Conservation (phyloP, 345 rosid species). For the Mercurialis annua region DNA sequence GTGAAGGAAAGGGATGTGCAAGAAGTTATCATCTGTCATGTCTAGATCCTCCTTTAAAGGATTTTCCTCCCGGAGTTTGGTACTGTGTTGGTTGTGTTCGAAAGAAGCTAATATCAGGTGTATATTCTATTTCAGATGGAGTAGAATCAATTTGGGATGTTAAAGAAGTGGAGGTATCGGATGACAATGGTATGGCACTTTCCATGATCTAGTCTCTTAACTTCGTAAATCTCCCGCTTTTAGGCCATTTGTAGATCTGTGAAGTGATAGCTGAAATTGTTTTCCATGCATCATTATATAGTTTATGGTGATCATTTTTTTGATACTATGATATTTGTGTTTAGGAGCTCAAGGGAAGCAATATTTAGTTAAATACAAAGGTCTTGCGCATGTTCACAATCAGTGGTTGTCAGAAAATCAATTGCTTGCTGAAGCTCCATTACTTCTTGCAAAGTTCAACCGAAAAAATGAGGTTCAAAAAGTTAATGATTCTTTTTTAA, state of each 20-base stretch:
- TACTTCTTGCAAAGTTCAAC: constrained; percentile 39
- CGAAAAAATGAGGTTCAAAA: constrained; percentile 36
- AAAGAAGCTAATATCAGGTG: constrained; percentile 45
- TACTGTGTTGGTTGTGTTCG: constrained; percentile 39
- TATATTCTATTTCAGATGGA: constrained; percentile 43
- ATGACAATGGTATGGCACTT: constrained; percentile 35
- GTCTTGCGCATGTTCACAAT: constrained; percentile 61
- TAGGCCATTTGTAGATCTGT: background rate
- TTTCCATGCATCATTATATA: background rate
- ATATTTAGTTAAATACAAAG: constrained; percentile 49
- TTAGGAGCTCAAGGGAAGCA: constrained; percentile 35
- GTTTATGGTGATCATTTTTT: background rate
- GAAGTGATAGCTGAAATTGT: constrained; percentile 2
- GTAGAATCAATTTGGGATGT: constrained; percentile 52
- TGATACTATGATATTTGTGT: constrained; percentile 13
- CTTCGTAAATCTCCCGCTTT: background rate
- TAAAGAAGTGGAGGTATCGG: constrained; percentile 33
- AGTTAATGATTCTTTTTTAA: background rate
- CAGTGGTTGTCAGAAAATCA: constrained; percentile 46
- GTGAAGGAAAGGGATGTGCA: constrained; percentile 50
- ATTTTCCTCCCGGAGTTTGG: constrained; percentile 49
- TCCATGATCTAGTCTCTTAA: background rate
- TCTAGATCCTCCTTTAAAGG: constrained; percentile 37
- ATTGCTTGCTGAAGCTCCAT: constrained; percentile 38
- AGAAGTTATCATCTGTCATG: constrained; percentile 48